Percentiles rank a stretch among this genome's conserved stretches.
These are phyloP conservation scores for Blastobotrys capitulatus DNA, from an alignment of 1,139 yeast species.

Conservation along the genomic window DNA sequence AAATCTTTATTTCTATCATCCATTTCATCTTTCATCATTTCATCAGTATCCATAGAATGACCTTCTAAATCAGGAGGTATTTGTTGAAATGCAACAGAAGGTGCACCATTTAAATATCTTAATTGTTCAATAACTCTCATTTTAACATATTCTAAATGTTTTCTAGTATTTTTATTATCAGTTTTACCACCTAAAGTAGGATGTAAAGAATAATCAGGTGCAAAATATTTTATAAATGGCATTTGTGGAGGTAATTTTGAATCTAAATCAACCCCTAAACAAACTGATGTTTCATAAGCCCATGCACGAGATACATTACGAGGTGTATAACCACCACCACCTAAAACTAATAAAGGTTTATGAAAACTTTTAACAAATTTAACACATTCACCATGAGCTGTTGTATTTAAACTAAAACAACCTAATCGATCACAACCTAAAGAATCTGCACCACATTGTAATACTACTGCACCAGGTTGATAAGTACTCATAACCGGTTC, in stretches of 20 bases:
- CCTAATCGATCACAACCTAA: conserved; percentile 91
- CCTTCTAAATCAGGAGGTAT: conserved; percentile 82
- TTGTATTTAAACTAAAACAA: conserved; percentile 83
- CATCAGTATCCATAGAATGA: conserved; percentile 57
- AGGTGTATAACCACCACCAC: conserved; percentile 98
- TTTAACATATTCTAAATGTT: conserved; percentile 74
- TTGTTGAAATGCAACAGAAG: conserved; percentile 88
- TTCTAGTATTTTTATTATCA: conserved; percentile 82
- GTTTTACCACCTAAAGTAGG: conserved; percentile 85
- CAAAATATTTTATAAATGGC: conserved; percentile 85
- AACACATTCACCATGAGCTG: conserved; percentile 95
- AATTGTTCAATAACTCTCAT: conserved; percentile 77
- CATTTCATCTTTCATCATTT: conserved; percentile 29
- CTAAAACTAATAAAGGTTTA: conserved; percentile 82
- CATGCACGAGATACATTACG: conserved; percentile 90
- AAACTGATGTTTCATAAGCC: conserved; percentile 90
- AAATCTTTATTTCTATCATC: conserved; percentile 15
- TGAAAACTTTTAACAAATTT: conserved; percentile 80
- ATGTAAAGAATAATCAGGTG: conserved; percentile 86
- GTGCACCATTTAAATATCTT: conserved; percentile 81
- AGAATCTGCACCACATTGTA: conserved; percentile 97
- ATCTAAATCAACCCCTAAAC: conserved; percentile 72
- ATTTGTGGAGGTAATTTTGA: conserved; percentile 69
- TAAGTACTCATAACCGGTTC: conserved; percentile 78
- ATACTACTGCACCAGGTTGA: conserved; percentile 89